Percentiles rank a stretch among this genome's conserved stretches.
Conservation (phyloP, 176 grass and related monocot genomes). For the Oryza rufipogon region DNA sequence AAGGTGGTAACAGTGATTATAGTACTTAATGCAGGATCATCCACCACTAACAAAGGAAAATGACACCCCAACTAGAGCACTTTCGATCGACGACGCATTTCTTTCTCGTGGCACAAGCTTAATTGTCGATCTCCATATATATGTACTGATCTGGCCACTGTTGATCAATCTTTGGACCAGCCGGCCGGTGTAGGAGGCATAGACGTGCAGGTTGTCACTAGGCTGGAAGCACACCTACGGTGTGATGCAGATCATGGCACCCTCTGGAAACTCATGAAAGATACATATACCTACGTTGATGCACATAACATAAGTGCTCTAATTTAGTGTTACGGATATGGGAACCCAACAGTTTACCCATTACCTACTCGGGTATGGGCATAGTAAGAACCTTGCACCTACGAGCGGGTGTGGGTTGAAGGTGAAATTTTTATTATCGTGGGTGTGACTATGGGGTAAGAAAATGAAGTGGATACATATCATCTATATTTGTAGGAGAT, state of each 20-base stretch:
- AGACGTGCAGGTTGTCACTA: background rate
- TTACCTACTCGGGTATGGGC: no score
- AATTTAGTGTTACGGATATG: no score
- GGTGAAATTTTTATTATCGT: no score
- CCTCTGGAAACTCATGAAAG: background rate
- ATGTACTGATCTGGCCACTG: background rate
- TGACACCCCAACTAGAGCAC: background rate
- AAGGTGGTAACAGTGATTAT: background rate
- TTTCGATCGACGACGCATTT: background rate
- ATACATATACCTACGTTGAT: no score
- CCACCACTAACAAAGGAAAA: background rate
- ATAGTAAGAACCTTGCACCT: no score
- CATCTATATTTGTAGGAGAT: no score
- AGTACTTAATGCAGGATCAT: background rate
- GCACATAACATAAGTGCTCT: no score
- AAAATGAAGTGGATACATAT: no score
- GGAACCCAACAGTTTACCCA: no score
- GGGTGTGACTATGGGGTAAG: no score
- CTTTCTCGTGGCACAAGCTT: background rate
- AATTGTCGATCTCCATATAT: background rate
- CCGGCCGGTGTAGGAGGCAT: background rate
- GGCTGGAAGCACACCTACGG: background rate
- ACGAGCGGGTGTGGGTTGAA: no score
- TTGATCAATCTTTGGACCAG: background rate
- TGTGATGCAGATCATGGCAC: background rate